These are phyloP conservation scores for Lactarius tabidus DNA, from an alignment of 768 basidiomycete species.

Conservation along the genomic window DNA sequence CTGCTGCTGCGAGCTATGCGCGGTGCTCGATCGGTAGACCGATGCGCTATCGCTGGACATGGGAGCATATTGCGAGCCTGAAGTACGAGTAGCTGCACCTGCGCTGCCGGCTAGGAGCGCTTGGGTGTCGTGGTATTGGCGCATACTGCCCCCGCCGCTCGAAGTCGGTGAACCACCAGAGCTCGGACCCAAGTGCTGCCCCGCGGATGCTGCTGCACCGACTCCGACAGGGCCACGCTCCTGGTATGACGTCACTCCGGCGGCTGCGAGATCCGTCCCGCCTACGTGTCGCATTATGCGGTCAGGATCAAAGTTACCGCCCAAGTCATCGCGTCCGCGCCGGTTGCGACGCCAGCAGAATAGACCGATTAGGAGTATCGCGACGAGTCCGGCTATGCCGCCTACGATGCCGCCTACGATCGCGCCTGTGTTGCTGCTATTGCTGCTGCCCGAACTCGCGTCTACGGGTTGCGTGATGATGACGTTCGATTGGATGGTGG, in stretches of 20 bases:
- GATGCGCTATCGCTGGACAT: slow-evolving; percentile 17
- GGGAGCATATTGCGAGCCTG: slow-evolving; percentile 24
- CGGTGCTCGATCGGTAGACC: not conserved
- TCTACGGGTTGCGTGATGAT: slow-evolving; percentile 27
- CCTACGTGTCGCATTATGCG: slow-evolving; percentile 34
- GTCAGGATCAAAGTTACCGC: slow-evolving; percentile 49
- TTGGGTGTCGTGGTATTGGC: slow-evolving; percentile 28
- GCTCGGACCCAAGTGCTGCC: slow-evolving; percentile 16
- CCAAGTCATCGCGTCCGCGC: slow-evolving; percentile 40
- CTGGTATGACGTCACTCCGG: slow-evolving; percentile 23
- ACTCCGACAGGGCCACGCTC: slow-evolving; percentile 23
- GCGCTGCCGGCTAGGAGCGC: slow-evolving; percentile 28
- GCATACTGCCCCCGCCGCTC: slow-evolving; percentile 27
- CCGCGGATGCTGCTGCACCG: slow-evolving; percentile 18
- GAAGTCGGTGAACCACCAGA: not conserved
- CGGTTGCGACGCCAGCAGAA: slow-evolving; percentile 32
- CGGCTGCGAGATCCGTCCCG: slow-evolving; percentile 23
- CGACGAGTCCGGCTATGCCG: slow-evolving; percentile 27
- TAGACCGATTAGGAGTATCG: slow-evolving; percentile 30
- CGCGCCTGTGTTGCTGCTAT: slow-evolving; percentile 27
- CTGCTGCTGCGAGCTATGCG: not conserved
- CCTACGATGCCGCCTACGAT: slow-evolving; percentile 33
- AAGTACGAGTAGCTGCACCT: slow-evolving; percentile 23
- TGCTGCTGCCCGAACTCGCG: slow-evolving; percentile 2
- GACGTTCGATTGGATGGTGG: slow-evolving; percentile 22